Conservation (phyloP, 2,329 filamentous ascomycete genomes). For the Exophiala mesophila region DNA sequence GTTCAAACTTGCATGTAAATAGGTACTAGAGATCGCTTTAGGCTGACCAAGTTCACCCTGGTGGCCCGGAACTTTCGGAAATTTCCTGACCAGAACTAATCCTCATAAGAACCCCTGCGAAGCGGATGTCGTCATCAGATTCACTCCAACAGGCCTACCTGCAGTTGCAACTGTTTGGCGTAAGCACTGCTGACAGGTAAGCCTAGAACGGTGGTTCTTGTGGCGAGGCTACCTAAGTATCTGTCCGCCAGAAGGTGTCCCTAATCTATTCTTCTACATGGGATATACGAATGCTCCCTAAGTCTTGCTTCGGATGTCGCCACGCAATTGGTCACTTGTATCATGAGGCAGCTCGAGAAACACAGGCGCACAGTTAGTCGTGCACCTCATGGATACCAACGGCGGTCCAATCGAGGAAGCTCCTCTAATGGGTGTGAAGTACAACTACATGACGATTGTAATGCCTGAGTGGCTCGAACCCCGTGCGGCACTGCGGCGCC, state of each 20-base stretch:
- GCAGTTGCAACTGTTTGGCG: background rate
- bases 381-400: background rate
- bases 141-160: too few relatives aligned
- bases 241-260: conserved; percentile 41
- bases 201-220: conserved; percentile 32
- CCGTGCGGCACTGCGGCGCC: background rate
- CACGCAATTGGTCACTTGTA: background rate
- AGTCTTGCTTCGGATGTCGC: conserved; percentile 37
- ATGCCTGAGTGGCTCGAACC: background rate
- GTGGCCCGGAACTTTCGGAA: too few relatives aligned
- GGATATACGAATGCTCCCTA: conserved; percentile 41
- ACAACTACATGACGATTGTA: background rate
- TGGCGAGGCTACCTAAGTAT: too few relatives aligned
- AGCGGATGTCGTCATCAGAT: conserved; percentile 17
- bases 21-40: too few relatives aligned
- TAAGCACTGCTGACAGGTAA: conserved; percentile 16
- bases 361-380: background rate
- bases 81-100: too few relatives aligned
- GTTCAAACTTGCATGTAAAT: too few relatives aligned
- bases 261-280: conserved; percentile 36
- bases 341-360: background rate
- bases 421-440: background rate
- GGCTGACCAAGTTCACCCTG: too few relatives aligned
- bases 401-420: background rate
- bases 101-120: too few relatives aligned